Evolutionary conservation across 2,329 filamentous ascomycete species (phyloP).

Genomic region (Penicillium italicum): DNA sequence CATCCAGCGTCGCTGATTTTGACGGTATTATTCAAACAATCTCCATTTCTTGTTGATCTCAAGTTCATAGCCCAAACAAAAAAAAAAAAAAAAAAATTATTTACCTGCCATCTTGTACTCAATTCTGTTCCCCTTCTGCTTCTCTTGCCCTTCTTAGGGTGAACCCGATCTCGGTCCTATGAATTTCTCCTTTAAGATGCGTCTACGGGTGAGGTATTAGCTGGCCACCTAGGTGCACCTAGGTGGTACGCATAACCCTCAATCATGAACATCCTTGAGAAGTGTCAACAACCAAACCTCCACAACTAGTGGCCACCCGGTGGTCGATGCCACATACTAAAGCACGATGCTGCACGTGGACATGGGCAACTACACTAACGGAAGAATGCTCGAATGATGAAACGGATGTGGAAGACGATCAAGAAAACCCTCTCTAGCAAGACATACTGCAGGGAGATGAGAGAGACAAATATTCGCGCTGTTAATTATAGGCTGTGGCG

Average conservation of each 20-base stretch:
- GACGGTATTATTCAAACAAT: not conserved
- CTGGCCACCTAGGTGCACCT: too few species aligned
- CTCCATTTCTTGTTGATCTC: not conserved
- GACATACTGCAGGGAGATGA: too few species aligned
- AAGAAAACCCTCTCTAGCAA: too few species aligned
- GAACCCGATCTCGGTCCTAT: not conserved
- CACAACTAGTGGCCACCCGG: not conserved
- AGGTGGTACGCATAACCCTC: too few species aligned
- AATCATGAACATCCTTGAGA: not conserved
- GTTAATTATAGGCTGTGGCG: not conserved
- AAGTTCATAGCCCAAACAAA: not conserved
- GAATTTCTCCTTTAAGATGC: not conserved
- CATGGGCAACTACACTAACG: not conserved
- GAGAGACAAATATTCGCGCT: too few species aligned
- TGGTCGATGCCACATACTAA: not conserved
- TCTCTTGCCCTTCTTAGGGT: not conserved
- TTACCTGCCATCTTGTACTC: not conserved
- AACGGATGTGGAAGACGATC: not conserved
- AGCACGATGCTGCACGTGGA: not conserved
- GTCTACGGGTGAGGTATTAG: not conserved
- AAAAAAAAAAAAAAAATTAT: not conserved
- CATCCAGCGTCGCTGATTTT: conserved; percentile 46
- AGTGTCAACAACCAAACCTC: not conserved
- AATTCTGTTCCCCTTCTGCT: not conserved
- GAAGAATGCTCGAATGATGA: not conserved